A percentile compares a stretch with the other conserved stretches of the same genome.
These are phyloP conservation scores for Dryas octopetala DNA, from an alignment of 306 rosid species.

Conservation along the genomic window DNA sequence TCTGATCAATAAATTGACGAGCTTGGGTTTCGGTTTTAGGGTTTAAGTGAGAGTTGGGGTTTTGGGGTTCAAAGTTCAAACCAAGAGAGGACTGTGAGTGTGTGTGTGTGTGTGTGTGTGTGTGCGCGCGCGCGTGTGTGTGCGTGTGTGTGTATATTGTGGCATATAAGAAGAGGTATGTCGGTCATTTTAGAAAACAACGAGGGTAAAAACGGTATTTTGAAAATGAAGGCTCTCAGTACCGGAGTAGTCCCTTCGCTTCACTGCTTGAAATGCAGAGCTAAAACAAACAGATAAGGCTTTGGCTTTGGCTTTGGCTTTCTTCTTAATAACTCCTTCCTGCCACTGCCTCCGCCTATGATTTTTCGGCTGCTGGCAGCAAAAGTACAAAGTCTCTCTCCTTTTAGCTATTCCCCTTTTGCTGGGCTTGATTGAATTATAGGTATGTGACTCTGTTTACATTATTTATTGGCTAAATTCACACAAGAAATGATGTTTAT, in stretches of 20 bases:
- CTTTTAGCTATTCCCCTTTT: background rate
- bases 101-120: too few species aligned
- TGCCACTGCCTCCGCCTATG: background rate
- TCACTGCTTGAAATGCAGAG: background rate
- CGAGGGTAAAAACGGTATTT: background rate
- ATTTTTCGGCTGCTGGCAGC: background rate
- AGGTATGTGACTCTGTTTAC: constrained; percentile 15
- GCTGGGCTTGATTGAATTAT: constrained; percentile 8
- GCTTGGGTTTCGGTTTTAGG: background rate
- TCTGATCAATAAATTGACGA: background rate
- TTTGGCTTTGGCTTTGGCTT: background rate
- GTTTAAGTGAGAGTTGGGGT: background rate
- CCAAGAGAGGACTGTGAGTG: background rate
- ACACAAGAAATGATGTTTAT: background rate
- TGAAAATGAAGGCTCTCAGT: background rate
- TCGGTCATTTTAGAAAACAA: background rate
- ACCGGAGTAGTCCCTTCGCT: background rate
- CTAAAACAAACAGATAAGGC: constrained; percentile 17
- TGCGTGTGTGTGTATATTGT: too few species aligned
- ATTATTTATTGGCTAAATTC: background rate
- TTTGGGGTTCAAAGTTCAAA: background rate
- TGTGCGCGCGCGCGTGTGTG: too few species aligned
- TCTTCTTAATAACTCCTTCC: background rate
- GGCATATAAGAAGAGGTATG: background rate
- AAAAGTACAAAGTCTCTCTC: constrained; percentile 6